Percentiles rank a stretch among this genome's conserved stretches.
Conservation (phyloP, 2,329 filamentous ascomycete species). For the Torrubiellomyces zombiae region DNA sequence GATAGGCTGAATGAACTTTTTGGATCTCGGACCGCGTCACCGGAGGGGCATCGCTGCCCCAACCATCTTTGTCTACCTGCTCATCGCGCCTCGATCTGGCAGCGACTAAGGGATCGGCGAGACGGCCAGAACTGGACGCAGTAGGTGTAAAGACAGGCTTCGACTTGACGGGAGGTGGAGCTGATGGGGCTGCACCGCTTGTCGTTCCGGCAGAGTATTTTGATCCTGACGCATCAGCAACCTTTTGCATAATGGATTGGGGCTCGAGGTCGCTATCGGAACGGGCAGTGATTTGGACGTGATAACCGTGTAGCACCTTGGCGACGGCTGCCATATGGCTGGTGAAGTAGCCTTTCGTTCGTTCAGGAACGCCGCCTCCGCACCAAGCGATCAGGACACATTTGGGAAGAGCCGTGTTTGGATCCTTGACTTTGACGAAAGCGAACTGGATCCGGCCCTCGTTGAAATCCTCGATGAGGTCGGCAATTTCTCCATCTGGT, state of each 20-base stretch:
- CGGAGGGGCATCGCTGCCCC: constrained; percentile 87
- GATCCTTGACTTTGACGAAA: constrained; percentile 90
- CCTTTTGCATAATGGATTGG: constrained; percentile 79
- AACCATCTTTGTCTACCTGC: constrained; percentile 68
- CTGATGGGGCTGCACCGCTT: constrained; percentile 31
- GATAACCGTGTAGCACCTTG: constrained; percentile 89
- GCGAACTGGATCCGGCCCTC: constrained; percentile 95
- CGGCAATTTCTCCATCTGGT: constrained; percentile 81
- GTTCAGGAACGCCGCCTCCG: constrained; percentile 92
- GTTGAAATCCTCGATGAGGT: constrained; percentile 89
- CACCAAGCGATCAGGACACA: constrained; percentile 92
- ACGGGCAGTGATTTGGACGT: constrained; percentile 91
- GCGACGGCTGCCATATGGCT: constrained; percentile 81
- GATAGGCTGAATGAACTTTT: constrained; percentile 83
- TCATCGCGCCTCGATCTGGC: constrained; percentile 43
- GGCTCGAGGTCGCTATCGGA: constrained; percentile 79
- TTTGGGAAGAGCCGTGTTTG: constrained; percentile 79
- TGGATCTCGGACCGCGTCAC: constrained; percentile 75
- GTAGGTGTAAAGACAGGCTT: constrained; percentile 90
- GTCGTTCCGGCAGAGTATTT: constrained; percentile 69
- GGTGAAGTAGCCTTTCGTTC: constrained; percentile 96
- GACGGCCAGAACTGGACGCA: constrained; percentile 24
- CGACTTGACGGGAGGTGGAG: constrained; percentile 56
- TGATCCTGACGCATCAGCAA: constrained; percentile 82
- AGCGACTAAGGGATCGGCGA: constrained; percentile 51